Conservation (phyloP, 768 basidiomycete genomes). For the Phaffia tasmanica region DNA sequence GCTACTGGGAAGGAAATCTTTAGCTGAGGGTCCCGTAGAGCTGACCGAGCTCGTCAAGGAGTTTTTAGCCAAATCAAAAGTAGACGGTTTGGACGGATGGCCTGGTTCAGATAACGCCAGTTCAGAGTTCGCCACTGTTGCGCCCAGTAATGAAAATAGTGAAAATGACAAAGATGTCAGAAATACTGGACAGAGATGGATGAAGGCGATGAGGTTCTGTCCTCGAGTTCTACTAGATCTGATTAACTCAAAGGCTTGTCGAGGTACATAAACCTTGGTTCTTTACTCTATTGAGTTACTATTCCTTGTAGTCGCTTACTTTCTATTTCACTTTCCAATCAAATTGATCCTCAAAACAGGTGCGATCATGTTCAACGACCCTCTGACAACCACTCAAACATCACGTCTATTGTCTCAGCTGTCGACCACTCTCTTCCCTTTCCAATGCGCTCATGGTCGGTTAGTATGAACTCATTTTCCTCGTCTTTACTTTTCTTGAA, state of each 20-base stretch:
- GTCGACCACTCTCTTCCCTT: slow-evolving; percentile 65
- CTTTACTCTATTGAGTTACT: neutral
- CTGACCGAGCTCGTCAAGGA: slow-evolving; percentile 64
- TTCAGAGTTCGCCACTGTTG: too few species aligned
- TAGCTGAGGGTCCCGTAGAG: slow-evolving; percentile 43
- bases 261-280: slow-evolving; percentile 49
- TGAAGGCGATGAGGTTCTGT: slow-evolving; percentile 64
- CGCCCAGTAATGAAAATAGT: neutral
- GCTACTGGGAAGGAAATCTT: slow-evolving; percentile 42
- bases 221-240: slow-evolving; percentile 73
- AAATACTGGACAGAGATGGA: slow-evolving; percentile 42
- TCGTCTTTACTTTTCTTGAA: neutral
- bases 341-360: slow-evolving; percentile 44
- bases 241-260: slow-evolving; percentile 88
- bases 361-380: slow-evolving; percentile 94
- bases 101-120: slow-evolving; percentile 28
- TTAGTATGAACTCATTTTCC: neutral
- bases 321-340: neutral
- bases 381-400: slow-evolving; percentile 58
- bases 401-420: slow-evolving; percentile 56
- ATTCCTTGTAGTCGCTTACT: neutral
- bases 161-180: neutral
- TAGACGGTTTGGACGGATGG: slow-evolving; percentile 37
- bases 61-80: slow-evolving; percentile 54
- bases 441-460: slow-evolving; percentile 86